Evolutionary conservation across 768 basidiomycete species (phyloP), one percentile per base, ranked within the genome.

Genomic region (Trametes cinnabarina): DNA sequence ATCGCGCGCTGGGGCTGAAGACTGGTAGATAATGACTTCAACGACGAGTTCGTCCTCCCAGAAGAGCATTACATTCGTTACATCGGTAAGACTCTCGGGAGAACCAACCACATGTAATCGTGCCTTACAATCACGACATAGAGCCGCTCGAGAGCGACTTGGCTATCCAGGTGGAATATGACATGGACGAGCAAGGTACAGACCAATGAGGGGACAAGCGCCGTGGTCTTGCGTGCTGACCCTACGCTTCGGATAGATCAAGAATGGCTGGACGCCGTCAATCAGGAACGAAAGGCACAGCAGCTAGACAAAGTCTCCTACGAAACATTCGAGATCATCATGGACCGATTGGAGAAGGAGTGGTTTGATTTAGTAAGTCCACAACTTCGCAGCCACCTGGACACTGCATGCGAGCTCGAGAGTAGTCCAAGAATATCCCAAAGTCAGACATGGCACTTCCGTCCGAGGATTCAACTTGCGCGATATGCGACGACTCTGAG

Each of bases 121-220:
- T 43, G 3, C 23, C 25, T 26, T 23, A 26, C 1, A 4, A 11
- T 20, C 23, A 51, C 32, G 46, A 46, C 25, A 22, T 67, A 92
- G 94, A 97, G 66, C 96, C 96, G 0, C 77, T 97, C 63, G 96
- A 99, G 69, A 85, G 84, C 46, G 97, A 99, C 63, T 82, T 98
- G 17, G 88, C 89, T 7, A 83, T 84, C 37, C 94, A 96, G 64
- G 96, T 99, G 22, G 97, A 98, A 72, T 99, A 99, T 77, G 97
- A 98, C 69, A 98, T 99, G 94, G 97, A 98, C 68, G 97, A 98
- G 69, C 95, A 98, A 84, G 95, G 94, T 89, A 32, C 25, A n/a
- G 4, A 26, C 8, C 4, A 19, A 14, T 42, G 42, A 30, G 4
- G 17, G 17, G 28, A 22, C 19, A 46, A 22, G 44, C 25, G 44